phyloP scores from a whole-genome alignment of 805 yeast genomes.

The Starmera quercuum region DNA sequence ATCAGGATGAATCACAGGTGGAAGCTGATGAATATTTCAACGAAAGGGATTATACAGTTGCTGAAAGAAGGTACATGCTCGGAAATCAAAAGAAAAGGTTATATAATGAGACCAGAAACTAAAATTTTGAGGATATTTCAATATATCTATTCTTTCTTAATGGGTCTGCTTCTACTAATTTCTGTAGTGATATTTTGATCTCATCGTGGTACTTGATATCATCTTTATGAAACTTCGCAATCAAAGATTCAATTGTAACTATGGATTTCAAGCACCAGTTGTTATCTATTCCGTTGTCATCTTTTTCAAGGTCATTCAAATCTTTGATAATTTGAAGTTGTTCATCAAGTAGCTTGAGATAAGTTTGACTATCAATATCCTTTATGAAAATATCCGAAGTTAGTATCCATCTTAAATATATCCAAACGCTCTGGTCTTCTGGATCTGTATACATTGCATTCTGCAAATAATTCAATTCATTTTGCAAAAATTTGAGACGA shows the following conservation, averaged over 20 bases:
- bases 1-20: constrained; percentile 20
- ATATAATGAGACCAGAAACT: constrained; percentile 25
- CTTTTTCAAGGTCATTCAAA: constrained; percentile 65
- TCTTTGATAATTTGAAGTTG: constrained; percentile 48
- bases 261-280: constrained; percentile 71
- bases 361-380: constrained; percentile 21
- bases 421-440: constrained; percentile 91
- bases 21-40: constrained; percentile 38
- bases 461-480: constrained; percentile 62
- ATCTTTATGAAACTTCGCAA: constrained; percentile 12
- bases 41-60: constrained; percentile 25
- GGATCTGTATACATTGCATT: constrained; percentile 91
- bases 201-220: constrained; percentile 18
- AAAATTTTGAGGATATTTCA: constrained; percentile 22
- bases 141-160: constrained; percentile 53
- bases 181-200: constrained; percentile 28
- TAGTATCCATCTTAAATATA: constrained; percentile 76
- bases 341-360: constrained; percentile 30
- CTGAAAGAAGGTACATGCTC: constrained; percentile 47
- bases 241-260: constrained; percentile 34
- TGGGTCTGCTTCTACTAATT: constrained; percentile 52
- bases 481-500: constrained; percentile 28
- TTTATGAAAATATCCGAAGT: constrained; percentile 24
- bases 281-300: constrained; percentile 53
- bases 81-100: constrained; percentile 41